These are phyloP conservation scores for Phyllosticta citribraziliensis DNA, from an alignment of 2,329 filamentous ascomycete genomes.

Conservation along the genomic window DNA sequence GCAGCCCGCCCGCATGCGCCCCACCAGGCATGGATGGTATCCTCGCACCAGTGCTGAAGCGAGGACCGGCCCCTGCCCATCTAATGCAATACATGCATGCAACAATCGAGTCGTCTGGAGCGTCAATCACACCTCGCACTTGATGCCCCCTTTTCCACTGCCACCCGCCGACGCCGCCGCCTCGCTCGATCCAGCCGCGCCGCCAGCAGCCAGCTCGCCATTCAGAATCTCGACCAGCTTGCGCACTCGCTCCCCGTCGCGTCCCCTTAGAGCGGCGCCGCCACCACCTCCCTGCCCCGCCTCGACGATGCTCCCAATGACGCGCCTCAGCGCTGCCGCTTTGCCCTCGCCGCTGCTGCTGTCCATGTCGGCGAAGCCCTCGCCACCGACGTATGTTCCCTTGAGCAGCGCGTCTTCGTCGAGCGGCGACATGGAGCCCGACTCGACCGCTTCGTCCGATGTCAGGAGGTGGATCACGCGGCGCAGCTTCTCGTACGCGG, in stretches of 20 bases:
- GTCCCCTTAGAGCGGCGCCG: slow-evolving; percentile 16
- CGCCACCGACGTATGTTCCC: background rate
- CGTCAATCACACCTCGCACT: slow-evolving; percentile 1
- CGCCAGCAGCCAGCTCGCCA: slow-evolving; percentile 20
- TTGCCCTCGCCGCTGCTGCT: slow-evolving; percentile 10
- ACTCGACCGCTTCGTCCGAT: slow-evolving; percentile 19
- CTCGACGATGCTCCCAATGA: background rate
- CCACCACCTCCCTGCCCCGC: background rate
- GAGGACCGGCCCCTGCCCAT: background rate
- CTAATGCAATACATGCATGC: background rate
- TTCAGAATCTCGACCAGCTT: slow-evolving; percentile 30
- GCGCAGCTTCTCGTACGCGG: slow-evolving; percentile 31
- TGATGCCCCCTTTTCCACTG: background rate
- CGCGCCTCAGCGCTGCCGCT: background rate
- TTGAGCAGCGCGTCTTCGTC: slow-evolving; percentile 17
- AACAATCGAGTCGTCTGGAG: background rate
- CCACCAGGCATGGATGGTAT: background rate
- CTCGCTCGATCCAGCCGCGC: background rate
- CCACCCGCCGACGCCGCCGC: too few species aligned
- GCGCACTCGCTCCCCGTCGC: slow-evolving; percentile 25
- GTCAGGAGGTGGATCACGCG: slow-evolving; percentile 4
- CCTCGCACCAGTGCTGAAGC: background rate
- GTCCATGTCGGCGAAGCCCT: slow-evolving; percentile 16
- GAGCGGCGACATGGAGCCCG: slow-evolving; percentile 23
- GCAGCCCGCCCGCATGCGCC: background rate